A percentile compares a stretch with the other conserved stretches of the same genome.
Conservation (phyloP, 2,329 filamentous ascomycete genomes). For the Xylaria sp. region DNA sequence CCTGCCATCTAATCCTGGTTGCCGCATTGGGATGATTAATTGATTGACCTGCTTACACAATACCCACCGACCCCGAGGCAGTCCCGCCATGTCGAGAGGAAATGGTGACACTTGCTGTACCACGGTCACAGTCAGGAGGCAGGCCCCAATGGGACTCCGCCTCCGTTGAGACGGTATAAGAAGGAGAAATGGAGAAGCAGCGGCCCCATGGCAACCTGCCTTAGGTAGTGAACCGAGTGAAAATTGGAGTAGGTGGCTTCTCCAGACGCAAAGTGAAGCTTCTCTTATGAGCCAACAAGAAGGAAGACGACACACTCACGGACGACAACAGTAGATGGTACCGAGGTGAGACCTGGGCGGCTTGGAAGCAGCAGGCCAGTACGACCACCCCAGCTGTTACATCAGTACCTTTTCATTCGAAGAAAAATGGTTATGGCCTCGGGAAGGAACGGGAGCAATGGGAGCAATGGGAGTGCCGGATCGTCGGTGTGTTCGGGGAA, state of each 20-base stretch:
- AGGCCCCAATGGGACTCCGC: conserved; percentile 11
- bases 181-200: background rate
- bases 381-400: no score
- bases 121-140: no score
- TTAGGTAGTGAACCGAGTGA: background rate
- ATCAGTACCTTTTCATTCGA: no score
- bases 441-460: conserved; percentile 9
- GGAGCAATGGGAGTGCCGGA: no score
- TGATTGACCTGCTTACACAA: background rate
- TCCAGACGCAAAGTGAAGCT: background rate
- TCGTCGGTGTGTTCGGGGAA: conserved; percentile 10
- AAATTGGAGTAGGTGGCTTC: background rate
- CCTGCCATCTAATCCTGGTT: conserved; percentile 2
- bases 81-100: background rate
- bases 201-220: background rate
- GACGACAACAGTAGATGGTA: no score
- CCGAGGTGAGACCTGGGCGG: no score
- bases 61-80: background rate
- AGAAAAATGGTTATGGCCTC: conserved; percentile 13
- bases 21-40: conserved; percentile 12
- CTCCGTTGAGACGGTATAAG: conserved; percentile 13
- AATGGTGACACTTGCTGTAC: conserved; percentile 4
- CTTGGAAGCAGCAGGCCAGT: no score
- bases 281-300: no score
- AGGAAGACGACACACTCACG: no score